phyloP scores from a whole-genome alignment of 164 flowering plant species.

The Paratinospora sagittata region DNA sequence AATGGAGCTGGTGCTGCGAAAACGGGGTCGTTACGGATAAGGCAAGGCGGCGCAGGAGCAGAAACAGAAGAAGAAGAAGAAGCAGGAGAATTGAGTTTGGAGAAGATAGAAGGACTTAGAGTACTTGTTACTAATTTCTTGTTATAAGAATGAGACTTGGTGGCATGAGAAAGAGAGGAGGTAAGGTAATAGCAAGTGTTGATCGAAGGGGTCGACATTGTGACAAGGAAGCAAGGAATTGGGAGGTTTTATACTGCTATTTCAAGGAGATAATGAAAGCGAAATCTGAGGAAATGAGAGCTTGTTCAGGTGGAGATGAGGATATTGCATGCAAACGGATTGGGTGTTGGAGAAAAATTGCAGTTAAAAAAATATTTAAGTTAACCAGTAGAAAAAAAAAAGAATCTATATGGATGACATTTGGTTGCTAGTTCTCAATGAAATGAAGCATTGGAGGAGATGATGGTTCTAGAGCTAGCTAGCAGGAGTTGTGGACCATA shows the following conservation, averaged over 20 bases:
- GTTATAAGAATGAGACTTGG: background rate
- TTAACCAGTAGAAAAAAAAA: too few relatives aligned
- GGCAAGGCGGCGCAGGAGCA: constrained; percentile 14
- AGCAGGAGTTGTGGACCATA: background rate
- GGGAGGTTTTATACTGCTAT: constrained; percentile 6
- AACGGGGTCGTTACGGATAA: constrained; percentile 25
- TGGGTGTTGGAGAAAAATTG: constrained; percentile 12
- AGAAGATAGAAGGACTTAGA: constrained; percentile 6
- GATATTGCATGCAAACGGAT: background rate
- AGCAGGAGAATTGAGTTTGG: constrained; percentile 8
- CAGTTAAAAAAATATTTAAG: too few relatives aligned
- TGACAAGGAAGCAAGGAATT: background rate
- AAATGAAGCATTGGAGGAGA: too few relatives aligned
- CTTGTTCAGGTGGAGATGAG: constrained; percentile 12
- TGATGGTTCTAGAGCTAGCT: background rate
- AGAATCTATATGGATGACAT: background rate
- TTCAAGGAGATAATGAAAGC: constrained; percentile 10
- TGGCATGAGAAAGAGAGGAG: background rate
- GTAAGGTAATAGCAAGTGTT: background rate
- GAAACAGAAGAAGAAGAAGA: too few relatives aligned
- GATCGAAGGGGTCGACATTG: constrained; percentile 14
- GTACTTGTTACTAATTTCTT: background rate
- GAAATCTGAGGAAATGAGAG: background rate
- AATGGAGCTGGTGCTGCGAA: constrained; percentile 27
- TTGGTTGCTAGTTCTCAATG: too few relatives aligned